Conservation (phyloP, 768 basidiomycete genomes). For the Naganishia antarctica region DNA sequence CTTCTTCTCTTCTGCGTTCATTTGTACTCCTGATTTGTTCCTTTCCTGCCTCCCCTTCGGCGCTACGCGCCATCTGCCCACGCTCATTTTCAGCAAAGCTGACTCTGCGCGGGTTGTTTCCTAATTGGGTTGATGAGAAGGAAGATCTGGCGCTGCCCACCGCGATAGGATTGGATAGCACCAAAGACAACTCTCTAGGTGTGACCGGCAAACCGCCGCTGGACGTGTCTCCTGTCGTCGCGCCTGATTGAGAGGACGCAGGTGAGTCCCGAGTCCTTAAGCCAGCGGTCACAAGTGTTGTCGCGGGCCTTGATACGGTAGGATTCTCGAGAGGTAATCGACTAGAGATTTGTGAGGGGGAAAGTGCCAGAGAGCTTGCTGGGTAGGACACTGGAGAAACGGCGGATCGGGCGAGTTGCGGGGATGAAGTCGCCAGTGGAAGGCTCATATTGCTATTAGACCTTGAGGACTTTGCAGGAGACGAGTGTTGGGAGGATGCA, state of each 20-base stretch:
- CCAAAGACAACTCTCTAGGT: constrained; percentile 17
- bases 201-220: constrained; percentile 22
- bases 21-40: constrained; percentile 59
- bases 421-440: background rate
- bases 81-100: constrained; percentile 30
- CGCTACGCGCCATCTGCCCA: background rate
- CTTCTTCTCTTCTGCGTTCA: constrained; percentile 72
- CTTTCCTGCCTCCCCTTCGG: constrained; percentile 25
- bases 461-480: constrained; percentile 5
- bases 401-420: background rate
- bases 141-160: background rate
- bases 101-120: constrained; percentile 14
- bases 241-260: constrained; percentile 28
- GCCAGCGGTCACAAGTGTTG: constrained; percentile 1
- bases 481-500: background rate
- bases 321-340: background rate
- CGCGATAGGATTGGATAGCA: background rate
- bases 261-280: constrained; percentile 23
- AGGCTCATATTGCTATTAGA: constrained; percentile 10
- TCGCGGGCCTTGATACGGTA: background rate
- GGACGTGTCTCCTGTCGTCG: constrained; percentile 26
- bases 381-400: constrained; percentile 1
- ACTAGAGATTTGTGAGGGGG: background rate
- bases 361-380: background rate
- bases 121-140: constrained; percentile 3